These are phyloP conservation scores for Epichloe typhina DNA, from an alignment of 2,329 filamentous ascomycete species.

Conservation along the genomic window DNA sequence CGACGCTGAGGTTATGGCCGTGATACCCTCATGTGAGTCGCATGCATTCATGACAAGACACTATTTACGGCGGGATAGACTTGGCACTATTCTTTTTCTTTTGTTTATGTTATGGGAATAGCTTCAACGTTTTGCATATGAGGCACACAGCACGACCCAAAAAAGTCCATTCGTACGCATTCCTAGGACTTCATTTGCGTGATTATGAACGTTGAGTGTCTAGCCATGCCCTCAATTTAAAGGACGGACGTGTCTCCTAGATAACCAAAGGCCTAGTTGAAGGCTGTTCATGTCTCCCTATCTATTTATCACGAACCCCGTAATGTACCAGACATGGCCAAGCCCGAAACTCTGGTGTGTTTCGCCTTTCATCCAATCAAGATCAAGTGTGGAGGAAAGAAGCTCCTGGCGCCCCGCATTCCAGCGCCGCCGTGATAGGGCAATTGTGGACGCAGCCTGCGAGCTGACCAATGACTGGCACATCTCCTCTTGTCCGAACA, in stretches of 20 bases:
- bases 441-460: neutral
- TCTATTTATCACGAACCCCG: no score
- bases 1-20: constrained; percentile 17
- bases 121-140: neutral
- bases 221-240: no score
- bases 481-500: no score
- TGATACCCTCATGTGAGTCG: constrained; percentile 16
- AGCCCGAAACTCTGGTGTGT: neutral
- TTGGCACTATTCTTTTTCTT: constrained; percentile 13
- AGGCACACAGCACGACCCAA: neutral
- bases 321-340: no score
- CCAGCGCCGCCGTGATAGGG: neutral
- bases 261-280: no score
- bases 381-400: neutral
- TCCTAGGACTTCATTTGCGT: neutral
- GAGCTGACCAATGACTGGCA: no score
- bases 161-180: neutral
- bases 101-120: constrained; percentile 1
- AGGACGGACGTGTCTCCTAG: no score
- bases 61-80: constrained; percentile 21
- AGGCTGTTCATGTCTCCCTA: no score
- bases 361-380: neutral
- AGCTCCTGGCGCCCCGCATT: neutral
- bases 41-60: constrained; percentile 12
- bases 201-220: neutral